These are phyloP conservation scores for Gaultheria prostrata DNA, from an alignment of 148 eudicot species.

Conservation along the genomic window DNA sequence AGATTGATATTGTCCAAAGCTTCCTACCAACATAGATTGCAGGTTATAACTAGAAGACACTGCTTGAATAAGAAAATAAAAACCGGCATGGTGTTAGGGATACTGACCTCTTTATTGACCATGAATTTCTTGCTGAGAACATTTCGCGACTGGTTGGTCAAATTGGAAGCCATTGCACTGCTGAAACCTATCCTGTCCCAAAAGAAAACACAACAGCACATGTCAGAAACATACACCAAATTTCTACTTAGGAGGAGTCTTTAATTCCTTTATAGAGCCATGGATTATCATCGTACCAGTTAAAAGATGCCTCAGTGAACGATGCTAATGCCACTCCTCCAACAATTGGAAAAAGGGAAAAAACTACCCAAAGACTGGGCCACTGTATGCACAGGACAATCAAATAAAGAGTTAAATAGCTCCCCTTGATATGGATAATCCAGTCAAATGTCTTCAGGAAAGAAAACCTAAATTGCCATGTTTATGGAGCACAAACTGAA, in stretches of 20 bases:
- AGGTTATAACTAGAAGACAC: neutral
- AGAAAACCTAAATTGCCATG: neutral
- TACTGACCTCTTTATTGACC: slow-evolving; percentile 68
- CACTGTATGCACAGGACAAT: slow-evolving; percentile 10
- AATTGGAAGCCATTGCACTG: slow-evolving; percentile 94
- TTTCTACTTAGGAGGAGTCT: neutral
- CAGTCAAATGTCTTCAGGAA: neutral
- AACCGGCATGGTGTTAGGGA: neutral
- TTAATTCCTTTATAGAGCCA: neutral
- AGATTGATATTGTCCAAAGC: slow-evolving; percentile 79
- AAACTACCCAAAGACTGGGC: slow-evolving; percentile 53
- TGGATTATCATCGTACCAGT: slow-evolving; percentile 44
- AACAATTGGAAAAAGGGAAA: slow-evolving; percentile 73
- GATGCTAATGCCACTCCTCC: slow-evolving; percentile 89
- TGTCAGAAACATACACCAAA: neutral
- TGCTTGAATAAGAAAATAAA: neutral
- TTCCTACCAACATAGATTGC: slow-evolving; percentile 41
- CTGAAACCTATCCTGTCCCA: slow-evolving; percentile 66
- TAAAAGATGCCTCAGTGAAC: slow-evolving; percentile 73
- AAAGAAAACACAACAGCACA: neutral
- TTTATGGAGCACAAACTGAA: too few relatives aligned
- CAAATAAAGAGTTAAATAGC: slow-evolving; percentile 14
- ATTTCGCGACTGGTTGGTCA: slow-evolving; percentile 89
- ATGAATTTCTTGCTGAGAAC: slow-evolving; percentile 88
- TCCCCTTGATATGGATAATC: slow-evolving; percentile 6